A percentile compares a stretch with the other conserved stretches of the same genome.
Evolutionary conservation across 495 filamentous ascomycete genomes (phyloP).

Genomic region (Articulospora tetracladia): DNA sequence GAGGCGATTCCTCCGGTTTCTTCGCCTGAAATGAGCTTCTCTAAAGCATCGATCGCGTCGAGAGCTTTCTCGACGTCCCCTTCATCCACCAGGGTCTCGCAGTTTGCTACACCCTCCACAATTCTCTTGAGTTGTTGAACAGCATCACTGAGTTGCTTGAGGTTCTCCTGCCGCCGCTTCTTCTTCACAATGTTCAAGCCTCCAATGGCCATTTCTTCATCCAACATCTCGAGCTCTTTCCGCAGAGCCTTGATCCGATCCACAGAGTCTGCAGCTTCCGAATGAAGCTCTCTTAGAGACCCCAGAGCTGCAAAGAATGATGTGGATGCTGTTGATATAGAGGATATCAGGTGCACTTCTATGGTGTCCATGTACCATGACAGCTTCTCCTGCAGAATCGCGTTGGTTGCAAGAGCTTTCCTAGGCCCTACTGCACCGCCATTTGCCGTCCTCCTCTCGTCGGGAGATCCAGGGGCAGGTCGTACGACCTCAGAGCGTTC

Average conservation of each 20-base stretch:
- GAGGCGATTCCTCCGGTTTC: slow-evolving; percentile 28
- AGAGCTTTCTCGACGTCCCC: slow-evolving; percentile 79
- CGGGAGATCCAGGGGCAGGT: slow-evolving; percentile 51
- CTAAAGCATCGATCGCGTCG: slow-evolving; percentile 68
- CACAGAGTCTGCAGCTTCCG: slow-evolving; percentile 89
- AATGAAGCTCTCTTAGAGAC: slow-evolving; percentile 83
- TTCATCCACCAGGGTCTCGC: slow-evolving; percentile 75
- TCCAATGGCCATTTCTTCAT: slow-evolving; percentile 81
- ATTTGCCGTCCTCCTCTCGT: slow-evolving; percentile 56
- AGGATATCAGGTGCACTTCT: slow-evolving; percentile 94
- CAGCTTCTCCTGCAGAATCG: slow-evolving; percentile 97
- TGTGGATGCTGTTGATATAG: slow-evolving; percentile 89
- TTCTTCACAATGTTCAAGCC: slow-evolving; percentile 85
- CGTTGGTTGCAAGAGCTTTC: slow-evolving; percentile 92
- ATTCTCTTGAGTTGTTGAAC: slow-evolving; percentile 79
- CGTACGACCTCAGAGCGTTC: slow-evolving; percentile 90
- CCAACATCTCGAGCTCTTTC: slow-evolving; percentile 72
- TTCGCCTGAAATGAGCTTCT: slow-evolving; percentile 73
- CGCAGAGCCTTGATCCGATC: slow-evolving; percentile 77
- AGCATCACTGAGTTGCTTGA: slow-evolving; percentile 76
- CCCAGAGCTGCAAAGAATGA: slow-evolving; percentile 97
- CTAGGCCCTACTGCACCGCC: slow-evolving; percentile 62
- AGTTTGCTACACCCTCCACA: slow-evolving; percentile 68
- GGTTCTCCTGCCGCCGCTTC: slow-evolving; percentile 75
- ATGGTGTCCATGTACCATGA: slow-evolving; percentile 99